A percentile compares a stretch with the other conserved stretches of the same genome.
phyloP scores from a whole-genome alignment of 2,329 filamentous ascomycete genomes.

The Ascosphaera pollenicola region DNA sequence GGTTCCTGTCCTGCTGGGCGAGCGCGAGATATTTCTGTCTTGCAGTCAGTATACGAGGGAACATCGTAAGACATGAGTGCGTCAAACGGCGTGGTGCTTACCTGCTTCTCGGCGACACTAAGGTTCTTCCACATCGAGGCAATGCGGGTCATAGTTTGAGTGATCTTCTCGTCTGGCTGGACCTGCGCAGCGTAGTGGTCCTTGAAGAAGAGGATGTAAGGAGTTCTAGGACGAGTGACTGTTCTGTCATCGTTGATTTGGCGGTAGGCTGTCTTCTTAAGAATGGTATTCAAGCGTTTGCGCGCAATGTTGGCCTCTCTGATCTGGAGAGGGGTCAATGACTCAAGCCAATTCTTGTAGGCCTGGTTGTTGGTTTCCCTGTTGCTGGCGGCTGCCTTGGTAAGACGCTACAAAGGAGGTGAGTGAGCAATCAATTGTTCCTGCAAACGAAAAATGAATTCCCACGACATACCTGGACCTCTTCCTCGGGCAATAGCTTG shows the following conservation, averaged over 20 bases:
- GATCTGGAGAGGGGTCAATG: conserved; percentile 34
- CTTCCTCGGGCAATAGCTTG: conserved; percentile 12
- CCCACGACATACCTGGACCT: conserved; percentile 16
- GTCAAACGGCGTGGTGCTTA: conserved; percentile 2
- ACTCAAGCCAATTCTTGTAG: conserved; percentile 32
- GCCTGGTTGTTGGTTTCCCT: conserved; percentile 21
- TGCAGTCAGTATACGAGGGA: too few relatives aligned
- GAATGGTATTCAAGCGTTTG: conserved; percentile 9
- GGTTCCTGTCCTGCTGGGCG: conserved; percentile 5
- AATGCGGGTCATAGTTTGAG: conserved; percentile 13
- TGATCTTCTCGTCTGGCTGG: conserved; percentile 22
- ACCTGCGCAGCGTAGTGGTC: conserved; percentile 28
- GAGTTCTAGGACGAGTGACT: conserved; percentile 20
- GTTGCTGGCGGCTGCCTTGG: conserved; percentile 27
- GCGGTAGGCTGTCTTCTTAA: conserved; percentile 4
- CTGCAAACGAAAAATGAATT: too few relatives aligned
- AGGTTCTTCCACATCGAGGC: conserved; percentile 12
- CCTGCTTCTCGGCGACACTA: conserved; percentile 12
- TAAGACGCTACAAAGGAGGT: conserved; percentile 29
- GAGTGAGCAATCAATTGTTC: too few relatives aligned
- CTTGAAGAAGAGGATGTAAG: conserved; percentile 22
- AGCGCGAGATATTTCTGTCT: conserved; percentile 8
- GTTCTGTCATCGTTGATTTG: conserved; percentile 31
- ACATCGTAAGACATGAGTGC: neutral
- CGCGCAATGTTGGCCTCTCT: conserved; percentile 37